Evolutionary conservation across 176 grass and related monocot species (phyloP), one percentile per base, ranked within the genome.

Genomic region (Aegilops longissima): DNA sequence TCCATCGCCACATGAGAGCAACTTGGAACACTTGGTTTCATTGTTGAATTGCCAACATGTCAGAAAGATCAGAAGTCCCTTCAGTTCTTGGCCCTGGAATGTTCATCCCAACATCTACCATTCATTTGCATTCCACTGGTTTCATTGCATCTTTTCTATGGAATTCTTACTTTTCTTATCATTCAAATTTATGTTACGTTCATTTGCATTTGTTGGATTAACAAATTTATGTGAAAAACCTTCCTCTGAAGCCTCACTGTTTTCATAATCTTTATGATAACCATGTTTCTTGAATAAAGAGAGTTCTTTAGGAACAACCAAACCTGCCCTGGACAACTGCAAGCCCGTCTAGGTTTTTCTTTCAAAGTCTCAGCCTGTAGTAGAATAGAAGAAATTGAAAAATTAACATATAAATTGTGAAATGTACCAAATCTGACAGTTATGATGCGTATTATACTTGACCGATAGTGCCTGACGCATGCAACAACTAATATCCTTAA

Each of bases 391-490:
- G 31, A 31, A 31, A 31, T 31, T 31, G 31, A 31, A 31, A 31
- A 31, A 31, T 31, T 31, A 31, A 33, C 13, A 80, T 61, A 66
- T 47, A 14, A 31, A 71, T 56, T 2, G 21, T 27, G 5, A 82
- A 81, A 45, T 6, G 61, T 21, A 86, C 79, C 2, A 40, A 47
- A 67, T 56, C 0, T 61, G 59, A 66, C 47, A 81, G 21, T 31
- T 77, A 45, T 14, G 12, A 31, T 31, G 65, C 58, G 34, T 51
- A 42, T 87, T 87, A 85, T 91, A 97, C 95, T 86, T 90, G 74
- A 79, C 93, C 93, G 33, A 95, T 97, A 86, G 91, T 93, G 42
- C 93, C 93, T 27, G 91, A 95, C 86, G 95, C 85, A 83, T 80
- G 89, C 12, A 95, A 85, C 85, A 97, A 65, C 35, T 89, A 92